These are phyloP conservation scores for Crassisporium funariophilum DNA, from an alignment of 768 basidiomycete genomes.

Conservation along the genomic window DNA sequence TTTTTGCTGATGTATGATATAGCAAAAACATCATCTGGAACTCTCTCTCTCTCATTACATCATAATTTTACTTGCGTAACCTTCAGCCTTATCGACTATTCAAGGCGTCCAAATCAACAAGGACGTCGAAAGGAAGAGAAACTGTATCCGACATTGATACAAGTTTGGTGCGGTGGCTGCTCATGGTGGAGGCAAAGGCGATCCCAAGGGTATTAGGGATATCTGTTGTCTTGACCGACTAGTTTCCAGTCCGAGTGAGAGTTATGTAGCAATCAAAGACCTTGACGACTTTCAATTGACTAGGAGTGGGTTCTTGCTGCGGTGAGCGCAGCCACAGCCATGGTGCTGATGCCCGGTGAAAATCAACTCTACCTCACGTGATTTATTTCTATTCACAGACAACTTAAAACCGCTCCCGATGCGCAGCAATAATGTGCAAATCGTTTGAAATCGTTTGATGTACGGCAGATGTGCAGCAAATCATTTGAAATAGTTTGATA, in stretches of 20 bases:
- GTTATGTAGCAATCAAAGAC: too few species aligned
- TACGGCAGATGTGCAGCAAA: slow-evolving; percentile 6
- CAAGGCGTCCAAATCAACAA: too few species aligned
- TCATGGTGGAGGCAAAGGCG: too few species aligned
- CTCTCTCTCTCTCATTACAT: background rate
- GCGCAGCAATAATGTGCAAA: slow-evolving; percentile 11
- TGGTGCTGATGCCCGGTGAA: slow-evolving; percentile 6
- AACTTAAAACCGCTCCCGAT: slow-evolving; percentile 10
- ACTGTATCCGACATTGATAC: too few species aligned
- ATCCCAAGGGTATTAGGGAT: too few species aligned
- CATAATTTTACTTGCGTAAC: background rate
- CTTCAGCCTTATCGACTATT: slow-evolving; percentile 2
- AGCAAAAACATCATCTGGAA: too few species aligned
- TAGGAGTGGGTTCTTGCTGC: background rate
- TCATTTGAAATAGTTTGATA: slow-evolving; percentile 13
- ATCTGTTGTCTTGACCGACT: too few species aligned
- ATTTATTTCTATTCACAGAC: slow-evolving; percentile 11
- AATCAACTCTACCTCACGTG: slow-evolving; percentile 14
- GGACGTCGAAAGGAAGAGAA: too few species aligned
- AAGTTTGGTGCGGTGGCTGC: too few species aligned
- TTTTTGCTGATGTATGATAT: slow-evolving; percentile 19
- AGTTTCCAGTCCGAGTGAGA: too few species aligned
- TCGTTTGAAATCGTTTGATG: slow-evolving; percentile 12
- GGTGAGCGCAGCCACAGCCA: background rate
- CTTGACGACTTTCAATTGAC: too few species aligned